These are phyloP conservation scores for Glutinoglossum americanum DNA, from an alignment of 495 filamentous ascomycete species.

Conservation along the genomic window DNA sequence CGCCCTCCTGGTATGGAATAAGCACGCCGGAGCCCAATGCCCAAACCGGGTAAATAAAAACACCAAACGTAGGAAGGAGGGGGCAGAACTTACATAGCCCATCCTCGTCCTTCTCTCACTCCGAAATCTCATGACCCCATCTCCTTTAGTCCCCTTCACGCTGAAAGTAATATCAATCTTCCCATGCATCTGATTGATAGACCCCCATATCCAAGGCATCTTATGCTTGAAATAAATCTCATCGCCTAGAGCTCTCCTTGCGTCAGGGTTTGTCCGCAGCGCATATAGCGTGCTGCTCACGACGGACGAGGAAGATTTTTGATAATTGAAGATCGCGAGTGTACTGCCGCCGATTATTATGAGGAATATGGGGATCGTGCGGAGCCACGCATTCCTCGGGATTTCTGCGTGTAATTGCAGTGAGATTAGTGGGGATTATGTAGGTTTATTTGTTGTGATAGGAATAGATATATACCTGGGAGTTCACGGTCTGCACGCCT, in stretches of 20 bases:
- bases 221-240: constrained; percentile 77
- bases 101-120: constrained; percentile 49
- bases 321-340: constrained; percentile 93
- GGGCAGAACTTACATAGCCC: constrained; percentile 33
- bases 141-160: constrained; percentile 60
- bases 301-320: constrained; percentile 65
- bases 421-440: not conserved
- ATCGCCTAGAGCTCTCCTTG: constrained; percentile 60
- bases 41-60: no score
- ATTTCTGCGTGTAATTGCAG: not conserved
- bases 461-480: constrained; percentile 23
- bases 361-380: constrained; percentile 35
- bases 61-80: no score
- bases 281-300: constrained; percentile 77
- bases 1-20: no score
- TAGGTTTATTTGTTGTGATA: not conserved
- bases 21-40: no score
- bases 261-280: constrained; percentile 53
- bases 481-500: constrained; percentile 65
- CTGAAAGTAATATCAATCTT: constrained; percentile 68
- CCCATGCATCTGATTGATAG: constrained; percentile 87
- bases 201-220: constrained; percentile 83
- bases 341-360: constrained; percentile 38
- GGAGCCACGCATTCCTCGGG: constrained; percentile 18
- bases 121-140: constrained; percentile 61